Conservation (phyloP, 2,329 filamentous ascomycete genomes). For the Onygenales sp. region DNA sequence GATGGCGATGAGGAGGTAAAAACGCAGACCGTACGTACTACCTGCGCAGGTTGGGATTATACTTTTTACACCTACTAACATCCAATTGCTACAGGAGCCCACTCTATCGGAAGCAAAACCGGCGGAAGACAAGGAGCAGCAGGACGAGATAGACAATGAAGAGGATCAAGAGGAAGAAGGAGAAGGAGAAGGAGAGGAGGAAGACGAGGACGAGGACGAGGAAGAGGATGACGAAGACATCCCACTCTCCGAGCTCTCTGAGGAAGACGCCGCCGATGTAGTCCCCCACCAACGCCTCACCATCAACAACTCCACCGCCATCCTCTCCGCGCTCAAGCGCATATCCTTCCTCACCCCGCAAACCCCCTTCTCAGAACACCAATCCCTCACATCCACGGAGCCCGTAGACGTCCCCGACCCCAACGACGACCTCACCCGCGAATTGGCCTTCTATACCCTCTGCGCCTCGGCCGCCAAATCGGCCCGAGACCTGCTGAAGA, state of each 20-base stretch:
- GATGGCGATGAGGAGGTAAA: conserved; percentile 22
- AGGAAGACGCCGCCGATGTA: conserved; percentile 75
- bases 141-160: conserved; percentile 11
- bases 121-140: conserved; percentile 24
- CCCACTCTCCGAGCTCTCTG: conserved; percentile 73
- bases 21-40: conserved; percentile 5
- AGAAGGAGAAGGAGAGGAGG: conserved; percentile 28
- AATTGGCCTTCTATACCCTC: conserved; percentile 89
- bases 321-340: conserved; percentile 69
- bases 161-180: conserved; percentile 18
- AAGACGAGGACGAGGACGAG: conserved; percentile 49
- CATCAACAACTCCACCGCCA: conserved; percentile 91
- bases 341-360: conserved; percentile 45
- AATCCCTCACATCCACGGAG: conserved; percentile 60
- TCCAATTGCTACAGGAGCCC: not conserved
- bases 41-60: not conserved
- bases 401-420: conserved; percentile 70
- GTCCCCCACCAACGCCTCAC: conserved; percentile 86
- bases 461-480: conserved; percentile 67
- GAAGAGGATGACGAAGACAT: conserved; percentile 79
- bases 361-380: conserved; percentile 74
- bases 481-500: conserved; percentile 64
- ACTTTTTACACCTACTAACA: not conserved
- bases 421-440: conserved; percentile 83
- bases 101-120: conserved; percentile 37